Evolutionary conservation across 2,329 filamentous ascomycete genomes (phyloP), one percentile per base, ranked within the genome.

Genomic region (Endoconidiophora polonica): DNA sequence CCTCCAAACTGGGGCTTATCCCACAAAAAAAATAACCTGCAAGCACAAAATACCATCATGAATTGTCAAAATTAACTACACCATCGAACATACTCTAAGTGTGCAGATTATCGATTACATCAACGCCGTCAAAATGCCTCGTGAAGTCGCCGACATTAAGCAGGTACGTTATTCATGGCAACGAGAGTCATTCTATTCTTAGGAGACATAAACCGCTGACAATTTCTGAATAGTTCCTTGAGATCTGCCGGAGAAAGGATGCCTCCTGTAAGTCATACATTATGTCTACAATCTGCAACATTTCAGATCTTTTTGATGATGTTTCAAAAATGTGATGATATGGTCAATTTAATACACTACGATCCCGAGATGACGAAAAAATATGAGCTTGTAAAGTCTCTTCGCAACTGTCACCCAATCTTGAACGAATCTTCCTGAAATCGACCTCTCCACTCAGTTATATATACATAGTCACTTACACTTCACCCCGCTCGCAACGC

Each of bases 191-290:
- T 7, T 33, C 9, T 33, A 33, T 12, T 9, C 6, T 12, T 12
- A 33, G 2, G 2, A 33, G 29, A 33, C 9, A 14, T 22, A 16
- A 57, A 46, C 45, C 33, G 41, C 51, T 53, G 40, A 46, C 22
- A 12, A 45, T 29, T 43, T 44, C 41, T n/a, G 36, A 33, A 51
- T 46, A 94, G 79, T 98, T 98, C 86, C 94, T 98, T 72, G 91
- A 96, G 83, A 94, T 98, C 80, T 94, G 86, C 82, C 84, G 90
- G 73, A 85, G 91, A 71, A 94, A 94, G 79, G 93, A 98, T 81
- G 91, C 91, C 69, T 93, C 85, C 68, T 94, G 91, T 98, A 85
- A 66, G 87, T 55, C 39, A 44, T n/a, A 43, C 49, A 23, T 7
- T 12, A 44, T 20, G 22, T 20, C 46, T 23, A 37, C 18, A 9